Evolutionary conservation across 768 basidiomycete species (phyloP).

Genomic region (Hydnomerulius pinastri): DNA sequence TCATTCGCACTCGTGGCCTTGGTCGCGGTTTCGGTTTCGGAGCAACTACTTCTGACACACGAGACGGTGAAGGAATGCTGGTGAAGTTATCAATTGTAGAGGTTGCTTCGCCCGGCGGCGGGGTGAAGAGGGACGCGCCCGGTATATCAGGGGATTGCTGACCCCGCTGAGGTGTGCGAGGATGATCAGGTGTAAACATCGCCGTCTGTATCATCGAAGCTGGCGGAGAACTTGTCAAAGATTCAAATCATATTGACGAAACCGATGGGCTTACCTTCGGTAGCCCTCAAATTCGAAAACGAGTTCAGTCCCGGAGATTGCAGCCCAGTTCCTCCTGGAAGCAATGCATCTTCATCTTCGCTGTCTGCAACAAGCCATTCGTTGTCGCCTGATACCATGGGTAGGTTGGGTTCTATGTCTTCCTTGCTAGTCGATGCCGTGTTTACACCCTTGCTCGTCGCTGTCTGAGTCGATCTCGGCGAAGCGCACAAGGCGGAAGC

Average conservation of each 20-base stretch:
- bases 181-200: constrained; percentile 13
- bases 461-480: constrained; percentile 4
- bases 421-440: not conserved
- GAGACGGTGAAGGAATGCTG: constrained; percentile 8
- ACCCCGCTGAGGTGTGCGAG: constrained; percentile 15
- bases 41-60: not conserved
- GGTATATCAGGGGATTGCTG: constrained; percentile 5
- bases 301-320: not conserved
- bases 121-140: constrained; percentile 31
- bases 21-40: constrained; percentile 30
- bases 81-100: constrained; percentile 18
- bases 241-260: not conserved
- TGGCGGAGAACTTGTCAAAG: not conserved
- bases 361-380: constrained; percentile 55
- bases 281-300: not conserved
- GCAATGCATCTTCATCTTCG: constrained; percentile 36
- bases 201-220: constrained; percentile 23
- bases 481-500: not conserved
- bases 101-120: constrained; percentile 6
- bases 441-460: constrained; percentile 3
- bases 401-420: not conserved
- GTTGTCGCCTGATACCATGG: constrained; percentile 15
- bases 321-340: not conserved
- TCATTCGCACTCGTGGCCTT: constrained; percentile 32
- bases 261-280: constrained; percentile 12